Conservation (phyloP, 768 basidiomycete species). For the Phlebiopsis flavidoalba region DNA sequence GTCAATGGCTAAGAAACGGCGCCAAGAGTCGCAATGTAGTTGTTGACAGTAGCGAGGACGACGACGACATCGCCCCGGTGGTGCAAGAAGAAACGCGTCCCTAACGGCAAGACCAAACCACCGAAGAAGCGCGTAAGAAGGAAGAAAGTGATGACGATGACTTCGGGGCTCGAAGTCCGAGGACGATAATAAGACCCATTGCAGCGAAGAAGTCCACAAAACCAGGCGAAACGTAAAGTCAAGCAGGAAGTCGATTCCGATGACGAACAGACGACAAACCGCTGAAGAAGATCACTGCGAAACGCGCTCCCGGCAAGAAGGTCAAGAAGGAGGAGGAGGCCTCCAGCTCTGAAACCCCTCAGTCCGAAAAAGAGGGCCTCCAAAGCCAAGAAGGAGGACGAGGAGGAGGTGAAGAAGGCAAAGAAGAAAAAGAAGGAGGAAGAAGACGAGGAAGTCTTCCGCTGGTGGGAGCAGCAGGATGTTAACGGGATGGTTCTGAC, state of each 20-base stretch:
- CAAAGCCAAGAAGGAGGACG: slow-evolving; percentile 39
- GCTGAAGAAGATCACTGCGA: slow-evolving; percentile 34
- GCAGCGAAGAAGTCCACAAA: slow-evolving; percentile 21
- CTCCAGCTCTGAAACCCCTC: slow-evolving; percentile 27
- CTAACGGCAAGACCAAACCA: slow-evolving; percentile 39
- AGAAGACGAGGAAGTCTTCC: slow-evolving; percentile 69
- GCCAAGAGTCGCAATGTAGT: slow-evolving; percentile 23
- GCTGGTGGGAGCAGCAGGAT: slow-evolving; percentile 83
- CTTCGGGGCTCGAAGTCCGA: slow-evolving; percentile 24
- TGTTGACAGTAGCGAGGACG: slow-evolving; percentile 24
- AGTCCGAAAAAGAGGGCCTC: slow-evolving; percentile 38
- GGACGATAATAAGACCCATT: slow-evolving; percentile 25
- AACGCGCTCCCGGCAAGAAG: slow-evolving; percentile 49
- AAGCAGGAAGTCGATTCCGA: slow-evolving; percentile 52
- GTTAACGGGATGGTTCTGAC: slow-evolving; percentile 67
- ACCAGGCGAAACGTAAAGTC: slow-evolving; percentile 27
- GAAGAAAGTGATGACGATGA: slow-evolving; percentile 25
- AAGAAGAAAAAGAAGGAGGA: slow-evolving; percentile 52
- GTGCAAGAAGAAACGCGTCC: slow-evolving; percentile 40
- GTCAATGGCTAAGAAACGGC: slow-evolving; percentile 21
- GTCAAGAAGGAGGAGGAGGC: slow-evolving; percentile 26
- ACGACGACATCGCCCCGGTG: slow-evolving; percentile 37
- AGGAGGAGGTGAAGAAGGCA: slow-evolving; percentile 36
- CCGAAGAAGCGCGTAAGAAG: slow-evolving; percentile 56
- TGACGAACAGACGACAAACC: slow-evolving; percentile 43